Conservation (phyloP, 257 asterid genomes). For the Nicotiana noctiflora region DNA sequence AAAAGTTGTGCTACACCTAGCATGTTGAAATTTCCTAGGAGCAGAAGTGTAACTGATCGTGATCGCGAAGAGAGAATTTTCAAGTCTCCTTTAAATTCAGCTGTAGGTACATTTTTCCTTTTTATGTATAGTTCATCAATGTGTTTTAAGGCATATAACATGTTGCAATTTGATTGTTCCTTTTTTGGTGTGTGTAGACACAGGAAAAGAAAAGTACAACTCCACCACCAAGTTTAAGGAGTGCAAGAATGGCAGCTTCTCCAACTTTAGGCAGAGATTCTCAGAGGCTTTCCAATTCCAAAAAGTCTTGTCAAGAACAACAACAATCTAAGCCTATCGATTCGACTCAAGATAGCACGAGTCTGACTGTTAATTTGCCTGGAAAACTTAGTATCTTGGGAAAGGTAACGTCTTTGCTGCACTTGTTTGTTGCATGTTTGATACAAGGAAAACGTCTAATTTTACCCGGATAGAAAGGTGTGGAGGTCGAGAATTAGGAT, state of each 20-base stretch:
- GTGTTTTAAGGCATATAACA: not conserved
- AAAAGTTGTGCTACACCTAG: slow-evolving; percentile 69
- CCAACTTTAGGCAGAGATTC: slow-evolving; percentile 20
- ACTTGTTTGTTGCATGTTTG: not conserved
- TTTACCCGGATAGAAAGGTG: no score
- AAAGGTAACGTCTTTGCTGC: slow-evolving; percentile 36
- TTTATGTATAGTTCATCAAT: not conserved
- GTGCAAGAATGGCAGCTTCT: slow-evolving; percentile 34
- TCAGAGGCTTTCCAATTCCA: slow-evolving; percentile 21
- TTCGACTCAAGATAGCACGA: slow-evolving; percentile 12
- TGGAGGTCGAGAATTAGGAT: no score
- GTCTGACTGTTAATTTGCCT: slow-evolving; percentile 50
- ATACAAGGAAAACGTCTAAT: not conserved
- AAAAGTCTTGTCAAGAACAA: slow-evolving; percentile 19
- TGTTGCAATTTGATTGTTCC: not conserved
- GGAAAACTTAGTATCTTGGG: slow-evolving; percentile 79
- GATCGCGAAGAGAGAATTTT: slow-evolving; percentile 37
- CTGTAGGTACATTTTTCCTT: slow-evolving; percentile 77
- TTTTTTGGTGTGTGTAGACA: not conserved
- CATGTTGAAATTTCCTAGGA: slow-evolving; percentile 42
- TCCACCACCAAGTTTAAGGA: slow-evolving; percentile 65
- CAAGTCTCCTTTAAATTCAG: slow-evolving; percentile 48
- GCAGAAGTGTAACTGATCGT: slow-evolving; percentile 70
- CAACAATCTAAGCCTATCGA: slow-evolving; percentile 24
- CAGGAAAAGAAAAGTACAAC: slow-evolving; percentile 71